Percentiles rank a stretch among this genome's conserved stretches.
Conservation (phyloP, 2,329 filamentous ascomycete species). For the Fusarium sp. region DNA sequence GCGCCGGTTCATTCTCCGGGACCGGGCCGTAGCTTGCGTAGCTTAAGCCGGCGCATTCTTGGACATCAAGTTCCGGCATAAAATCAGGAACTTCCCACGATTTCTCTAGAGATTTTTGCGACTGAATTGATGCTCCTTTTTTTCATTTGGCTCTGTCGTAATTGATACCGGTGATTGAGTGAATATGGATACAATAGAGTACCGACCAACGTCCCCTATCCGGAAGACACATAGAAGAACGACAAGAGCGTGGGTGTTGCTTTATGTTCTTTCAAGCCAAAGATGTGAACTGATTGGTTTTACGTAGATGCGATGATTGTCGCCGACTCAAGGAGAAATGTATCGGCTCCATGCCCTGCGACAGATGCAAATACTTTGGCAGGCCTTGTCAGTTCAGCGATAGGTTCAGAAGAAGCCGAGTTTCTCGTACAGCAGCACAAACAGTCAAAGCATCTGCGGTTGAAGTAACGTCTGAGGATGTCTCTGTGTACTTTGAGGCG, state of each 20-base stretch:
- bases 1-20: slow-evolving; percentile 8
- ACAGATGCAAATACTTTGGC: slow-evolving; percentile 31
- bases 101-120: background rate
- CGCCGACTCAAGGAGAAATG: slow-evolving; percentile 37
- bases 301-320: slow-evolving; percentile 32
- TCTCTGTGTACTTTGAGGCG: slow-evolving; percentile 15
- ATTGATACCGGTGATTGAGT: background rate
- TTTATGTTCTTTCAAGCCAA: background rate
- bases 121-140: background rate
- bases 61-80: background rate
- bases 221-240: slow-evolving; percentile 8
- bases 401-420: slow-evolving; percentile 15
- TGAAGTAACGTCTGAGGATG: background rate
- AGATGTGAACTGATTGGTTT: background rate
- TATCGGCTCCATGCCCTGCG: slow-evolving; percentile 25
- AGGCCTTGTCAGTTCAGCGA: slow-evolving; percentile 27
- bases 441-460: background rate
- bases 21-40: slow-evolving; percentile 7
- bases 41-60: background rate
- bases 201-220: background rate
- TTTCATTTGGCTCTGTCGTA: background rate
- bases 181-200: background rate
- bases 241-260: background rate
- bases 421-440: background rate
- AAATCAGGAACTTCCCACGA: background rate